phyloP scores from a whole-genome alignment of 768 basidiomycete genomes.

The Russula virescens region DNA sequence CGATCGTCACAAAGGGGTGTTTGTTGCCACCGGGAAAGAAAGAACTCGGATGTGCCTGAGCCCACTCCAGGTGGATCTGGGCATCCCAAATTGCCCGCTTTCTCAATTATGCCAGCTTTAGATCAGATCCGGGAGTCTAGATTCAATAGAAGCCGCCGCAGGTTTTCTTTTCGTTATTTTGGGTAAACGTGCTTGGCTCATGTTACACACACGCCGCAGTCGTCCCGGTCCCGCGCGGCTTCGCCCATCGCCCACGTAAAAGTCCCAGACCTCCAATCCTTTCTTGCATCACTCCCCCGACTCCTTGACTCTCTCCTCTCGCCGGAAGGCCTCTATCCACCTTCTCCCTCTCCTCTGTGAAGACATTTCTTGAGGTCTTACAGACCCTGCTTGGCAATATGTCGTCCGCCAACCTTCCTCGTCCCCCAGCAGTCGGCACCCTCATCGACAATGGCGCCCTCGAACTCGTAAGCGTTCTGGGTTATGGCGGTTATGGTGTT shows the following conservation, averaged over 20 bases:
- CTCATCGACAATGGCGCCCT: conserved; percentile 78
- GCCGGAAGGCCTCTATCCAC: conserved; percentile 18
- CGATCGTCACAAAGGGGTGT: conserved; percentile 5
- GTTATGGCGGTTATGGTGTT: conserved; percentile 91
- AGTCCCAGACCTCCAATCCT: conserved; percentile 25
- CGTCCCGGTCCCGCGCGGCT: conserved; percentile 28
- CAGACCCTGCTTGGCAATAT: conserved; percentile 26
- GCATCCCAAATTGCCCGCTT: conserved; percentile 7
- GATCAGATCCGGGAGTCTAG: conserved; percentile 23
- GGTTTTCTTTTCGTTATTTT: neutral
- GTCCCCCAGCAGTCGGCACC: conserved; percentile 57
- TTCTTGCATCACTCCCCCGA: conserved; percentile 28
- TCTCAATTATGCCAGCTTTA: conserved; percentile 6
- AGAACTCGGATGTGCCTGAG: conserved; percentile 15
- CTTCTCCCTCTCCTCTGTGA: neutral
- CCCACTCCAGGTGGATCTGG: conserved; percentile 19
- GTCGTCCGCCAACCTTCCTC: conserved; percentile 32
- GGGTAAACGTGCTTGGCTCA: conserved; percentile 30
- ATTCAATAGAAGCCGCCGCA: conserved; percentile 15
- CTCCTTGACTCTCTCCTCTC: conserved; percentile 26
- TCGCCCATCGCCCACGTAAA: conserved; percentile 32
- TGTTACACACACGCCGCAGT: conserved; percentile 33
- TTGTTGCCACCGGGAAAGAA: neutral
- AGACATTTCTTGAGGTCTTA: conserved; percentile 16
- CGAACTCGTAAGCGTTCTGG: conserved; percentile 81